Conservation (phyloP, 2,329 filamentous ascomycete genomes). For the Metarhizium robertsii region DNA sequence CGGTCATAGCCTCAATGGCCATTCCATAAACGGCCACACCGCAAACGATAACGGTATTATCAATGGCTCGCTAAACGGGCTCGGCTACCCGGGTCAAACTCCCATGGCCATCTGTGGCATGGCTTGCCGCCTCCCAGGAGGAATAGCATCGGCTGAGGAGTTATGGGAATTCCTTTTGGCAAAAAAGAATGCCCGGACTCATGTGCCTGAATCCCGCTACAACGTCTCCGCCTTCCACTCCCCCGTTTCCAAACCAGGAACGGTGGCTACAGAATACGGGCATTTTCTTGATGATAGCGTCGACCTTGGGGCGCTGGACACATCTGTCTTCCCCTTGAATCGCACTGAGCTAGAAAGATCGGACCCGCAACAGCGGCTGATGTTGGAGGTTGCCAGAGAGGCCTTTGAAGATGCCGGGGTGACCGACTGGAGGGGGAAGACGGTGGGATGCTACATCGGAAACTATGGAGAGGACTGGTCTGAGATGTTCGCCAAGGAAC, state of each 20-base stretch:
- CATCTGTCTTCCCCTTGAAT: constrained; percentile 21
- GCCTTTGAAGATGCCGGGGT: constrained; percentile 17
- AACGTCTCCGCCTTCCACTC: neutral
- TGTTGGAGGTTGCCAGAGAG: constrained; percentile 20
- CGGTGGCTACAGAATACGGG: constrained; percentile 10
- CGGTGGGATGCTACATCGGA: constrained; percentile 20
- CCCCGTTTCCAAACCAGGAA: neutral
- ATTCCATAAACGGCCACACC: too few species aligned
- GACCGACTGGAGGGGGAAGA: constrained; percentile 14
- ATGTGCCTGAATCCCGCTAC: neutral
- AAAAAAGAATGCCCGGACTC: constrained; percentile 4
- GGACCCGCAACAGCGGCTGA: constrained; percentile 20
- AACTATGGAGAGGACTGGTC: constrained; percentile 21
- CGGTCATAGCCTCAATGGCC: too few species aligned
- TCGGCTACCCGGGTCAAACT: too few species aligned
- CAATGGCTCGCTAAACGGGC: too few species aligned
- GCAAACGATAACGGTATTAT: too few species aligned
- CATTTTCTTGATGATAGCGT: constrained; percentile 15
- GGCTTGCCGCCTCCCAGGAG: constrained; percentile 7
- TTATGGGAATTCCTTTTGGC: constrained; percentile 5
- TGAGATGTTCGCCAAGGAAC: constrained; percentile 10
- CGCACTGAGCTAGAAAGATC: constrained; percentile 16
- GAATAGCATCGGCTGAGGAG: constrained; percentile 2
- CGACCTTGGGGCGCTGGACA: constrained; percentile 18
- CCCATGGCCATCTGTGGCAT: constrained; percentile 8